Evolutionary conservation across 2,329 filamentous ascomycete genomes (phyloP).

Genomic region (Fusarium brevicatenulatum): DNA sequence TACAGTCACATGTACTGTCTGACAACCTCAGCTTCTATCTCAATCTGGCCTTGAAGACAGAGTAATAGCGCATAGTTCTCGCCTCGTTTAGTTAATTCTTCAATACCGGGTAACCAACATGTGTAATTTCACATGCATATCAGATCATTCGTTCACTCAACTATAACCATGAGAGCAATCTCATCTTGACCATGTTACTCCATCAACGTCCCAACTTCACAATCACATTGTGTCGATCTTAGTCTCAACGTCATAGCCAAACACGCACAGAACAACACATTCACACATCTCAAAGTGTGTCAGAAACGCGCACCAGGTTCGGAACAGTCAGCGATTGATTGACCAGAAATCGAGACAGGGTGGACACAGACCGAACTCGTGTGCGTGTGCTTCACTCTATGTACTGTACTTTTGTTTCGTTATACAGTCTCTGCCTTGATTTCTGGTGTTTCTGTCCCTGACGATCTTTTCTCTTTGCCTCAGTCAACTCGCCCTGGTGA

Average conservation of each 20-base stretch:
- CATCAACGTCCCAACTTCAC: not conserved
- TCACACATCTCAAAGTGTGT: not conserved
- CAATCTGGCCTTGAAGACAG: not conserved
- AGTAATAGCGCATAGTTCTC: not conserved
- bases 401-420: not conserved
- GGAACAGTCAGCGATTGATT: constrained; percentile 6
- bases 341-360: constrained; percentile 8
- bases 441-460: constrained; percentile 38
- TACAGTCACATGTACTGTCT: not conserved
- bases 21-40: not conserved
- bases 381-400: not conserved
- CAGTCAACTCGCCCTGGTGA: constrained; percentile 23
- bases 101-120: not conserved
- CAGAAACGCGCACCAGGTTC: not conserved
- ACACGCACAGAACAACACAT: constrained; percentile 4
- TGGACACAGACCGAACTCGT: constrained; percentile 12
- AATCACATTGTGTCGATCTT: constrained; percentile 7
- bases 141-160: constrained; percentile 1
- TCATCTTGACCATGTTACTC: not conserved
- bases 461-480: constrained; percentile 35
- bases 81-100: not conserved
- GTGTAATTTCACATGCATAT: not conserved
- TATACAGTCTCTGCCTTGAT: constrained; percentile 22
- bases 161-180: not conserved
- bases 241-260: constrained; percentile 6